These are phyloP conservation scores for Helminthosporium solani DNA, from an alignment of 2,329 filamentous ascomycete genomes.

Conservation along the genomic window DNA sequence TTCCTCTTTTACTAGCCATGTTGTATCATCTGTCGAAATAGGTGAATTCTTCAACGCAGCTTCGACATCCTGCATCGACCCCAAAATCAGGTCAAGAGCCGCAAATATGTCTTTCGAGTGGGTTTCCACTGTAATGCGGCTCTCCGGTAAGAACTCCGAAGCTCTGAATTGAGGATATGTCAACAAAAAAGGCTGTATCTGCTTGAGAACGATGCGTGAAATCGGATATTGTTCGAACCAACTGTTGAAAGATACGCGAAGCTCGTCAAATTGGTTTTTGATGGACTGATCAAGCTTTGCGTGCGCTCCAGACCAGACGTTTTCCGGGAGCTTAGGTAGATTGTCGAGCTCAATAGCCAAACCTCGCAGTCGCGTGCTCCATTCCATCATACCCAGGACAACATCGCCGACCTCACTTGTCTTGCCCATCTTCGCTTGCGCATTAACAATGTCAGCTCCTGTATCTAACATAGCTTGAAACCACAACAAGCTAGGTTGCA, in stretches of 20 bases:
- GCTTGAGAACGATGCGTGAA: slow-evolving; percentile 49
- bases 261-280: slow-evolving; percentile 12
- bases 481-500: slow-evolving; percentile 54
- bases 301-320: slow-evolving; percentile 25
- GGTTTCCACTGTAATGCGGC: slow-evolving; percentile 29
- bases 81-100: slow-evolving; percentile 73
- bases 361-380: slow-evolving; percentile 18
- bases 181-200: slow-evolving; percentile 66
- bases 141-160: slow-evolving; percentile 2
- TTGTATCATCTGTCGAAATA: slow-evolving; percentile 58
- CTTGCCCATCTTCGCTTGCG: slow-evolving; percentile 66
- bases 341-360: slow-evolving; percentile 18
- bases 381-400: slow-evolving; percentile 26
- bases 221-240: slow-evolving; percentile 28
- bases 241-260: slow-evolving; percentile 17
- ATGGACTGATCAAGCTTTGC: slow-evolving; percentile 15
- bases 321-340: slow-evolving; percentile 28
- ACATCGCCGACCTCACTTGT: slow-evolving; percentile 30
- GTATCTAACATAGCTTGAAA: slow-evolving; percentile 67
- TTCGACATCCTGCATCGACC: slow-evolving; percentile 73
- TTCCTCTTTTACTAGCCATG: slow-evolving; percentile 61
- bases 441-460: slow-evolving; percentile 60
- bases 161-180: slow-evolving; percentile 7
- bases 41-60: slow-evolving; percentile 58
- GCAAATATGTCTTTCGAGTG: slow-evolving; percentile 62